Evolutionary conservation across 768 basidiomycete species (phyloP).

Genomic region (Ramaria sp.): DNA sequence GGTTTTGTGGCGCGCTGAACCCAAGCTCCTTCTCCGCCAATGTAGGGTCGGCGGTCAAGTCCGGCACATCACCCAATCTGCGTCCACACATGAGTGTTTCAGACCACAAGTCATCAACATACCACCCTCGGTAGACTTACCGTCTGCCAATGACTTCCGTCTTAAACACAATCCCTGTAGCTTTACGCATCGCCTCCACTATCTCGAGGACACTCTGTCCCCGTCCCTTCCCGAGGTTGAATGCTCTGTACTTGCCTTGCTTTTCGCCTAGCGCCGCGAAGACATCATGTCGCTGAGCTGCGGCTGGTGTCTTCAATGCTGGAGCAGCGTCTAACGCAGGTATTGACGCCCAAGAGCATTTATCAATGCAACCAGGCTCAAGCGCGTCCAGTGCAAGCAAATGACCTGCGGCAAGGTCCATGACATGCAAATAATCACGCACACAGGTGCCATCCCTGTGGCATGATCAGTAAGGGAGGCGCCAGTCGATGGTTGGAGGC

Average conservation of each 20-base stretch:
- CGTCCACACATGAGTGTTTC: background rate
- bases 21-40: slow-evolving; percentile 90
- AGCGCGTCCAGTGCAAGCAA: slow-evolving; percentile 84
- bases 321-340: slow-evolving; percentile 4
- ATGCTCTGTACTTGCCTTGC: slow-evolving; percentile 73
- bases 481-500: slow-evolving; percentile 17
- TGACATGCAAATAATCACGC: slow-evolving; percentile 88
- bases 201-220: slow-evolving; percentile 93
- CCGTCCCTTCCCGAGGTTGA: slow-evolving; percentile 91
- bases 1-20: slow-evolving; percentile 69
- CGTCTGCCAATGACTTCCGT: slow-evolving; percentile 85
- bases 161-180: slow-evolving; percentile 80
- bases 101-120: background rate
- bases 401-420: slow-evolving; percentile 93
- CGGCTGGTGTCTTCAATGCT: background rate
- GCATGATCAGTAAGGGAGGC: slow-evolving; percentile 4
- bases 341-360: slow-evolving; percentile 3
- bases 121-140: slow-evolving; percentile 31
- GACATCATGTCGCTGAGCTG: slow-evolving; percentile 21
- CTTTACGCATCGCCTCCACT: slow-evolving; percentile 87
- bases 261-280: slow-evolving; percentile 42
- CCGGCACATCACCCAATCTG: slow-evolving; percentile 91
- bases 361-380: slow-evolving; percentile 31
- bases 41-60: slow-evolving; percentile 86
- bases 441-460: slow-evolving; percentile 90